Base-by-base conservation (phyloP, 2,329 filamentous ascomycete genomes). In the Xylariaceae sp. region DNA sequence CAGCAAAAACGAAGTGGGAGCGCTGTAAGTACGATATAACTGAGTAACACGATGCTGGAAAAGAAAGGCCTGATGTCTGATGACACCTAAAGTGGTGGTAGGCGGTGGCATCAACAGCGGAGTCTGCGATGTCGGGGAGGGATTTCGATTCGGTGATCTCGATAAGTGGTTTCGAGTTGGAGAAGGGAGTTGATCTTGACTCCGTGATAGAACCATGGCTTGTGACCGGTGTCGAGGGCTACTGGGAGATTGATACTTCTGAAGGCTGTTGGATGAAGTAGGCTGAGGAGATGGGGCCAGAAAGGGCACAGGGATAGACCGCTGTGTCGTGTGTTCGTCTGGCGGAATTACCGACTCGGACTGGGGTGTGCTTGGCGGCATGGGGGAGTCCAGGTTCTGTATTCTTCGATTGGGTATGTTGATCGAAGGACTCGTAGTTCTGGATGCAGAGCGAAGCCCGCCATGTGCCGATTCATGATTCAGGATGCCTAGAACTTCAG, bases 401-500 rank as follows among this genome's bases (percentile, higher is more conserved):
- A 83, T 75, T 11, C 78, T 69, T 35, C 68, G 74, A 17, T 70
- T 67, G 2, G 70, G 66, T 5, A 80, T 55, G 1, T 69, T 70
- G 2, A 74, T 58, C 5, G 68, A 55, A 32, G 75, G 67, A 27
- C 66, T 70, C 3, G 68, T 46, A 33, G 68, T 68, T 43, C 66
- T 62, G 15, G 61, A 43, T 11, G 53, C 61, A 31, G 68, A 60
- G 42, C 68, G 63, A 17, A 74, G 59, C 11, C 70, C 68, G 36
- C 78, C 74, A 42, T 76, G 63, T 39, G 66, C 71, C 57, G 68
- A 81, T 71, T 88, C 85, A 35, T 80, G 84, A 58, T 87, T 85
- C 68, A 96, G 89, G 2, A 83, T 87, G 10, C 77, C 76, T 36
- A 97, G 69, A 1, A 99, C 92, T 49, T 97, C 91, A 41, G 84